These are phyloP conservation scores for Leptomonas seymouri DNA, from an alignment of 208 protist genomes.

Conservation along the genomic window DNA sequence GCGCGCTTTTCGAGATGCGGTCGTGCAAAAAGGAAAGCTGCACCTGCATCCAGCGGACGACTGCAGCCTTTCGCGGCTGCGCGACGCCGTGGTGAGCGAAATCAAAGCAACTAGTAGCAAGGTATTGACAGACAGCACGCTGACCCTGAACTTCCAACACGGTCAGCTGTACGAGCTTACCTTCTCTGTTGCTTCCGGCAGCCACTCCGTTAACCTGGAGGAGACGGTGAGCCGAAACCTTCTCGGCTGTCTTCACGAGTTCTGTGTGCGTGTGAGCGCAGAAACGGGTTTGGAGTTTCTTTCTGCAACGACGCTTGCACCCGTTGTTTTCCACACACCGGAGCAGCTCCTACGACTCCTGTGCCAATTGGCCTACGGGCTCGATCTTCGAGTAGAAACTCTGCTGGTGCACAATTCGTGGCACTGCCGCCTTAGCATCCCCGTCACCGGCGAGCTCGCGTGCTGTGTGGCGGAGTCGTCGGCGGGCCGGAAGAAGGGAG, in stretches of 20 bases:
- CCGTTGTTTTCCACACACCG: constrained; percentile 3
- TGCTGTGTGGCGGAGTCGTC: constrained; percentile 41
- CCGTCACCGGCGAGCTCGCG: constrained; percentile 34
- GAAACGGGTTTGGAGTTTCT: constrained; percentile 24
- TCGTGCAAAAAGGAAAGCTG: constrained; percentile 3
- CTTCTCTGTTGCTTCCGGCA: constrained; percentile 14
- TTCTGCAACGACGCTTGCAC: neutral
- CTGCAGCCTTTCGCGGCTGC: constrained; percentile 11
- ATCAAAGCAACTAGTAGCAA: constrained; percentile 21
- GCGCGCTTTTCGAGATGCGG: constrained; percentile 19
- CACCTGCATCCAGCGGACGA: neutral
- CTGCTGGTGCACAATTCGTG: constrained; percentile 33
- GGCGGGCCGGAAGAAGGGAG: constrained; percentile 50
- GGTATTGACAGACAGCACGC: constrained; percentile 7
- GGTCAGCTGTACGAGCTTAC: constrained; percentile 10
- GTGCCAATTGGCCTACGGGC: constrained; percentile 22
- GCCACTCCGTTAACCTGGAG: constrained; percentile 30
- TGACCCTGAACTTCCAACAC: constrained; percentile 15
- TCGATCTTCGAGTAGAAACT: constrained; percentile 10
- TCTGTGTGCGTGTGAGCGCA: constrained; percentile 15
- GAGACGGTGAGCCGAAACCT: constrained; percentile 11
- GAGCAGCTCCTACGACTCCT: constrained; percentile 17
- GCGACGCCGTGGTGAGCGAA: constrained; percentile 23
- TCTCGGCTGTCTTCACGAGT: constrained; percentile 20
- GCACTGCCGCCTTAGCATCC: constrained; percentile 61